These are phyloP conservation scores for Candida albicans DNA, from an alignment of 1,139 yeast species.

Conservation along the genomic window DNA sequence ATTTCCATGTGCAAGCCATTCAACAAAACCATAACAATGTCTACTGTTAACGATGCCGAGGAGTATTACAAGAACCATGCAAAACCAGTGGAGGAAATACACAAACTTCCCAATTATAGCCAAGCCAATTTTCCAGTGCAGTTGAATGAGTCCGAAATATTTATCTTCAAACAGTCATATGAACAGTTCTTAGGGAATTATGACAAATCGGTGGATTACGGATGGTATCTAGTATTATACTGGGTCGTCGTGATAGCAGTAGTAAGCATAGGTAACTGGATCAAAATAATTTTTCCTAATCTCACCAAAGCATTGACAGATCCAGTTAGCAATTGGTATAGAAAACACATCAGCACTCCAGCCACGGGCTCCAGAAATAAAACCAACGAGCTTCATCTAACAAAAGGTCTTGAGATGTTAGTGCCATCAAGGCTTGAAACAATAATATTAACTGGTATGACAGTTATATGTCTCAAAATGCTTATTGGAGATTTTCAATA, in stretches of 20 bases:
- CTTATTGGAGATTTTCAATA: conserved; percentile 23
- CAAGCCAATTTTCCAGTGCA: conserved; percentile 26
- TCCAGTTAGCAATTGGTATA: conserved; percentile 25
- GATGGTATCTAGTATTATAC: conserved; percentile 28
- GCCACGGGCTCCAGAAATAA: conserved; percentile 27
- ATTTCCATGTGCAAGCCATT: conserved; percentile 28
- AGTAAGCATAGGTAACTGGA: conserved; percentile 34
- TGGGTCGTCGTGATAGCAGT: conserved; percentile 31
- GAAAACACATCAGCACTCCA: conserved; percentile 28
- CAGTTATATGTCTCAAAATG: conserved; percentile 40
- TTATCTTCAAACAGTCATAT: conserved; percentile 24
- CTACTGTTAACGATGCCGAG: conserved; percentile 33
- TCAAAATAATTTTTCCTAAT: conserved; percentile 27
- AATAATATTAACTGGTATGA: conserved; percentile 45
- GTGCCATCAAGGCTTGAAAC: conserved; percentile 70
- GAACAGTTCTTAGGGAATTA: conserved; percentile 43
- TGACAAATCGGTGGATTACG: conserved; percentile 36
- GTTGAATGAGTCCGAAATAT: conserved; percentile 22
- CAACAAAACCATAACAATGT: conserved; percentile 28
- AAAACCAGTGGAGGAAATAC: conserved; percentile 23
- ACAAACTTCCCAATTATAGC: conserved; percentile 21
- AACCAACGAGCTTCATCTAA: conserved; percentile 26
- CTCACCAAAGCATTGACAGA: conserved; percentile 21
- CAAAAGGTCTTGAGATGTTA: conserved; percentile 33
- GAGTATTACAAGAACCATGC: conserved; percentile 38